Percentiles rank a stretch among this genome's conserved stretches.
Conservation (phyloP, 163 green algal species). For the Scenedesmus sp. region DNA sequence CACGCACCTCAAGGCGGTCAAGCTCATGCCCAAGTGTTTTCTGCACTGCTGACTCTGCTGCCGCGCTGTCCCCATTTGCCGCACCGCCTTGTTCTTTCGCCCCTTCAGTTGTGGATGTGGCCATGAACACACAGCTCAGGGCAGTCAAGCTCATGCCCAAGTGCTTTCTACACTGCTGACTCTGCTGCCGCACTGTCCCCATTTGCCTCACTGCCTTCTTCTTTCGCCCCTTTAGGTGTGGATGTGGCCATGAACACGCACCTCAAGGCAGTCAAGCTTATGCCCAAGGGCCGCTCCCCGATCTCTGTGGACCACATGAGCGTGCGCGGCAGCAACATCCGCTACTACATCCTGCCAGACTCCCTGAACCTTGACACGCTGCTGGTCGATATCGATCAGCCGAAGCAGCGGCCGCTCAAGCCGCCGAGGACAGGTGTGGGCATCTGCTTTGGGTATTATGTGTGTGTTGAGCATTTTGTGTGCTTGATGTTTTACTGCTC, state of each 20-base stretch:
- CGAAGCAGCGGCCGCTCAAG: slow-evolving; percentile 90
- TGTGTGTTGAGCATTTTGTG: no score
- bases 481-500: no score
- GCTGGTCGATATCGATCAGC: slow-evolving; percentile 96
- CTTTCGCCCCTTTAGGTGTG: slow-evolving; percentile 92
- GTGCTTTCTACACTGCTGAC: slow-evolving; percentile 96
- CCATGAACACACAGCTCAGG: slow-evolving; percentile 85
- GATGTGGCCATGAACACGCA: slow-evolving; percentile 99
- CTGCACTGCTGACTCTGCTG: no score
- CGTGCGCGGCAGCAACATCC: slow-evolving; percentile 74
- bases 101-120: slow-evolving; percentile 97
- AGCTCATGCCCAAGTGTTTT: slow-evolving; percentile 93
- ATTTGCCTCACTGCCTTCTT: background rate
- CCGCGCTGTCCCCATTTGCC: no score
- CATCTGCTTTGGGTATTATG: no score
- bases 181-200: no score
- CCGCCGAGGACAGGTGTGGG: no score
- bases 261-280: slow-evolving; percentile 97
- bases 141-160: slow-evolving; percentile 94
- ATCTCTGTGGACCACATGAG: slow-evolving; percentile 94
- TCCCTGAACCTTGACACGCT: slow-evolving; percentile 99
- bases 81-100: no score
- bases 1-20: slow-evolving; percentile 98
- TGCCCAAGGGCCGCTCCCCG: slow-evolving; percentile 92
- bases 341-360: slow-evolving; percentile 98